Percentiles rank a stretch among this genome's conserved stretches.
Conservation (phyloP, 768 basidiomycete species). For the Lactarius vividus region DNA sequence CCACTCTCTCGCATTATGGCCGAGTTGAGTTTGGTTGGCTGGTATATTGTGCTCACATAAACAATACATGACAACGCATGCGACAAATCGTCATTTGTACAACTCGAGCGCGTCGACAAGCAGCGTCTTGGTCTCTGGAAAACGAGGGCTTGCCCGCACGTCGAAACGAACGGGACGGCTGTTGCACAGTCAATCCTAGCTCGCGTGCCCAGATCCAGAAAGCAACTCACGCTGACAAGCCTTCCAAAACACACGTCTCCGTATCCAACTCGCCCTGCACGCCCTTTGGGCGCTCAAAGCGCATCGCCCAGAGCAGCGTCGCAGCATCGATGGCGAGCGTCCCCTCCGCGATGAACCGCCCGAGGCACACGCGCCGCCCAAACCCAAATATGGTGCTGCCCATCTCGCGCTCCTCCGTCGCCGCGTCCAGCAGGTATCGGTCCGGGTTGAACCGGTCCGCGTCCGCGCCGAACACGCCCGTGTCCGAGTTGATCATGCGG, state of each 20-base stretch:
- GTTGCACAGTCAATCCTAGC: not conserved
- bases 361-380: slow-evolving; percentile 35
- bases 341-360: slow-evolving; percentile 34
- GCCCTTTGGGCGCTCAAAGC: slow-evolving; percentile 17
- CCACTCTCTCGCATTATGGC: too few relatives aligned
- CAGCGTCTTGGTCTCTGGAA: slow-evolving; percentile 9
- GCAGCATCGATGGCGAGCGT: slow-evolving; percentile 36
- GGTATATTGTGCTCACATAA: too few relatives aligned
- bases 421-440: not conserved
- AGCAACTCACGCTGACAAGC: slow-evolving; percentile 14
- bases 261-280: slow-evolving; percentile 11
- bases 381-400: slow-evolving; percentile 32
- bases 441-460: not conserved
- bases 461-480: slow-evolving; percentile 1
- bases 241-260: not conserved
- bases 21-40: too few relatives aligned
- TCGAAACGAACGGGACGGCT: slow-evolving; percentile 24
- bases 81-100: not conserved
- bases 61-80: too few relatives aligned
- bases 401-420: slow-evolving; percentile 31
- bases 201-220: not conserved
- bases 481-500: not conserved
- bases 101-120: slow-evolving; percentile 3
- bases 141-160: slow-evolving; percentile 20
- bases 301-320: slow-evolving; percentile 31